Evolutionary conservation across 2,329 filamentous ascomycete genomes (phyloP), one percentile per base, ranked within the genome.

Genomic region (Pseudocercospora fijiensis): DNA sequence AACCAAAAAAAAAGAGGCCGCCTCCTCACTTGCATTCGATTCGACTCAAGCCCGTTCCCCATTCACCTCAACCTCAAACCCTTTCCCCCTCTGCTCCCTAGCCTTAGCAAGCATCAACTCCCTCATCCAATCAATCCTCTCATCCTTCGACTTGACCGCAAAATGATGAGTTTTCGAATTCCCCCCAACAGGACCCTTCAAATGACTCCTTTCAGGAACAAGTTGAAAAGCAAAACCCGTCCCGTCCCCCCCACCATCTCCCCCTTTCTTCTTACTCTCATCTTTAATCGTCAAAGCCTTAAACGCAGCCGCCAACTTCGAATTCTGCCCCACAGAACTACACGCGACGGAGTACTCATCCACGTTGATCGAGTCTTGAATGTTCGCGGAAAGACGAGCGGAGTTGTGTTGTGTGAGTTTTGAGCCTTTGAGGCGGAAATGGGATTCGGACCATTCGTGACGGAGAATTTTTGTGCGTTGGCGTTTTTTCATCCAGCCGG

Each of bases 51-150:
- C 43, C 3, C 7, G n/a, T 9, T 70, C 71, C 16, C 91, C 91
- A 74, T 94, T 94, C 67, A 93, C 86, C 74, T 87, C 90, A 71
- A 95, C 86, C 78, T 93, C 90, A 71, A 90, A 94, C 18, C 91
- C 91, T 71, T 92, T 88, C 53, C 86, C 88, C 84, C 93, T 95
- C 78, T 92, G 89, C 81, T 88, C 90, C 75, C 92, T 81, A 18
- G 91, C 91, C 81, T 95, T 95, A 60, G 91, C 91, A 52, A 96
- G 86, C 91, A 96, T 96, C 65, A 96, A 81, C 83, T 96, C 91
- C 60, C 91, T 84, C 91, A 96, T 96, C 95, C 95, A 99, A 76
- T 97, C 94, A 73, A 98, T 97, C 66, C 94, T 86, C 75, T 97
- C 91, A 74, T 97, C 91, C 13, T 92, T 86, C 72, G 84, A 87